Conservation (phyloP, 257 asterid species). For the Primulina tabacum region DNA sequence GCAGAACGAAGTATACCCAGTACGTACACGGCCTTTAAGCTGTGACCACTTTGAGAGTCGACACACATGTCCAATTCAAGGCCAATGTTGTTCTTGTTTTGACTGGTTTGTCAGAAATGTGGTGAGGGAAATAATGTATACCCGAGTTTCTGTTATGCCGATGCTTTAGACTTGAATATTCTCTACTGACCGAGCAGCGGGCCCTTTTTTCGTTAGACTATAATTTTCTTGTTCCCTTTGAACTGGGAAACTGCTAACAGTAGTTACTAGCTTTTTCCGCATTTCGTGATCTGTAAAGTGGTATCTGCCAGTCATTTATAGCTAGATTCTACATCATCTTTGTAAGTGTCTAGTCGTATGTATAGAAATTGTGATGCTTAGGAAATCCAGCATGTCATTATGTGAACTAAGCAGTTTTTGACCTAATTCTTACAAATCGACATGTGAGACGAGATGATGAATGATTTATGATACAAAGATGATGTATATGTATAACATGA, state of each 20-base stretch:
- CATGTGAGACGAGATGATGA: too few species aligned
- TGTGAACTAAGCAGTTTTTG: not conserved
- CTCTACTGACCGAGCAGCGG: not conserved
- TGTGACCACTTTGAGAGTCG: constrained; percentile 34
- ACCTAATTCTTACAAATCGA: too few species aligned
- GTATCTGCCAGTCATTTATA: not conserved
- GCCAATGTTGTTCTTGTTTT: constrained; percentile 41
- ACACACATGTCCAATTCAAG: constrained; percentile 19
- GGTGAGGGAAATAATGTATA: constrained; percentile 32
- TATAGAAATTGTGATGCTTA: not conserved
- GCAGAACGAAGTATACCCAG: constrained; percentile 30
- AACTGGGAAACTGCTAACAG: not conserved
- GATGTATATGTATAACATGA: too few species aligned
- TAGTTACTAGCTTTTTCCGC: not conserved
- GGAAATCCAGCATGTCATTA: not conserved
- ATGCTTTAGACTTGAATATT: constrained; percentile 18
- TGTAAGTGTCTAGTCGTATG: not conserved
- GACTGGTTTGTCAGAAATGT: constrained; percentile 35
- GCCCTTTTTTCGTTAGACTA: not conserved
- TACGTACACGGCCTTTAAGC: constrained; percentile 24
- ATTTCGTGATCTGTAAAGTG: not conserved
- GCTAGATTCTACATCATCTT: not conserved
- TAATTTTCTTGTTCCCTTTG: not conserved
- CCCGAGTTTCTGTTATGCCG: constrained; percentile 21
- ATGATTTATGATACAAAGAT: too few species aligned